phyloP scores from a whole-genome alignment of 108 stramenopile genomes.

The Nitzschia sp. region DNA sequence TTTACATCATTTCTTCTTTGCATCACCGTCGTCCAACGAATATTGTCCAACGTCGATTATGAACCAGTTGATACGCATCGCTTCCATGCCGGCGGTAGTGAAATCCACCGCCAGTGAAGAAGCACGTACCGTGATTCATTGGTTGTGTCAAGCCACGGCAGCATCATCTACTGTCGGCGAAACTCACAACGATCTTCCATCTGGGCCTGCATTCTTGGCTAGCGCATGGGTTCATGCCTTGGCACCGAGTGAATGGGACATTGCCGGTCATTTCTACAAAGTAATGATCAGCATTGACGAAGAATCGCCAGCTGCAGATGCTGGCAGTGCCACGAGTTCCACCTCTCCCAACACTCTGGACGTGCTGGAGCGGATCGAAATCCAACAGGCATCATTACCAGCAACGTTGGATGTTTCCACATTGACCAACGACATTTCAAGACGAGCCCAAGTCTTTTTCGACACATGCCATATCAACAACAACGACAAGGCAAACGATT shows the following conservation, averaged over 20 bases:
- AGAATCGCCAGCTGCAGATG: neutral
- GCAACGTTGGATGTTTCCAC: no score
- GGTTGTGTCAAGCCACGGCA: conserved; percentile 13
- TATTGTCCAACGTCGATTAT: conserved; percentile 27
- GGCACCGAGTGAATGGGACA: conserved; percentile 42
- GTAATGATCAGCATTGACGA: neutral
- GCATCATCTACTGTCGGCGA: neutral
- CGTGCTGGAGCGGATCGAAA: neutral
- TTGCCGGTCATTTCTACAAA: conserved; percentile 32
- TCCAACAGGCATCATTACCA: neutral
- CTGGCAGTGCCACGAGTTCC: neutral
- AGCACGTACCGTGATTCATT: conserved; percentile 13
- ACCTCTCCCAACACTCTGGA: no score
- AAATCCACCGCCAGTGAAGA: conserved; percentile 21
- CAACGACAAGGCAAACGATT: no score
- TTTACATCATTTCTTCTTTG: neutral
- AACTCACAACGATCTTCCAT: neutral
- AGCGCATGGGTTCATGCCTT: conserved; percentile 48
- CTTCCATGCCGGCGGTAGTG: conserved; percentile 30
- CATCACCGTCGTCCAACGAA: neutral
- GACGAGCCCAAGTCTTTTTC: neutral
- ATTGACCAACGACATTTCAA: neutral
- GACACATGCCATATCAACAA: neutral
- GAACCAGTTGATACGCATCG: conserved; percentile 54
- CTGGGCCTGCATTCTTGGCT: neutral